Percentiles rank a stretch among this genome's conserved stretches.
Evolutionary conservation across 768 basidiomycete genomes (phyloP).

Genomic region (Hirschioporus abietinus): DNA sequence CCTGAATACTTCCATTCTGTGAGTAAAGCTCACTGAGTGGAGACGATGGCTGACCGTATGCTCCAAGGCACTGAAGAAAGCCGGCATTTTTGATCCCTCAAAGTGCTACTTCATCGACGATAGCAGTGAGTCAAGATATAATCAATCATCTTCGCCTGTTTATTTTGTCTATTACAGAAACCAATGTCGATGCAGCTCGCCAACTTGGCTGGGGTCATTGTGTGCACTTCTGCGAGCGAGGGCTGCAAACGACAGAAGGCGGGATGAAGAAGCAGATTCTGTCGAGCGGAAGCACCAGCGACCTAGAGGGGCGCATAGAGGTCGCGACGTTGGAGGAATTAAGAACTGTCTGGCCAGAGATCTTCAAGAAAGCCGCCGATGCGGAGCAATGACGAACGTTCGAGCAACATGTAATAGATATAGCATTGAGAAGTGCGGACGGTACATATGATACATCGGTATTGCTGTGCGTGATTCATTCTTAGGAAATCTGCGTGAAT

Average conservation of each 20-base stretch:
- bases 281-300: slow-evolving; percentile 30
- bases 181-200: slow-evolving; percentile 64
- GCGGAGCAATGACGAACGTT: neutral
- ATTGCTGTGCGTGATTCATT: neutral
- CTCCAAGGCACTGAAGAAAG: slow-evolving; percentile 58
- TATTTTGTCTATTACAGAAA: slow-evolving; percentile 4
- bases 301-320: slow-evolving; percentile 36
- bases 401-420: neutral
- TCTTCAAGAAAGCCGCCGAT: slow-evolving; percentile 63
- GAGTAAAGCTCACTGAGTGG: slow-evolving; percentile 3
- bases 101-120: slow-evolving; percentile 82
- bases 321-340: slow-evolving; percentile 62
- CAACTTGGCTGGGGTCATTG: slow-evolving; percentile 66
- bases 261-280: slow-evolving; percentile 47
- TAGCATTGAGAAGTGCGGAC: neutral
- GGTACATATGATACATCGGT: neutral
- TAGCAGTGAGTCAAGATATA: slow-evolving; percentile 30
- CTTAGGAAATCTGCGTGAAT: neutral
- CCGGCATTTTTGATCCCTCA: slow-evolving; percentile 54
- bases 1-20: slow-evolving; percentile 64
- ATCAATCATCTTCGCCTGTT: neutral
- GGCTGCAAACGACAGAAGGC: slow-evolving; percentile 57
- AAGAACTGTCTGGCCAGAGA: slow-evolving; percentile 65
- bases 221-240: slow-evolving; percentile 72
- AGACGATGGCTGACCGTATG: neutral